Conservation (phyloP, 1,139 yeast genomes). For the Geotrichum histeridarum region DNA sequence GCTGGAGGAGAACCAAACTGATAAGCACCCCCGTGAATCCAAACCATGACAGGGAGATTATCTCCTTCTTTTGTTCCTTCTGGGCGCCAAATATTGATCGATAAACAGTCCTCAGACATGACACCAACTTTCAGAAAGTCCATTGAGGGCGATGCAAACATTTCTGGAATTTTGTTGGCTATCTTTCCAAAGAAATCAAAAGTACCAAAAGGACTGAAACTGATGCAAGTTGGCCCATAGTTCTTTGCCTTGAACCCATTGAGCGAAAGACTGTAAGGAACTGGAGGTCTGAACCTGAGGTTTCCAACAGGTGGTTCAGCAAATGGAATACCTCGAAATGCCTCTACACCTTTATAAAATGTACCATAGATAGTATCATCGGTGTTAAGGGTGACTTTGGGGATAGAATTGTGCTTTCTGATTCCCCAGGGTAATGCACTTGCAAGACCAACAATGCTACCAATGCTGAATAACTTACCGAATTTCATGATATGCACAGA, state of each 20-base stretch:
- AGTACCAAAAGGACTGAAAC: constrained; percentile 3
- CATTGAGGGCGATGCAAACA: not conserved
- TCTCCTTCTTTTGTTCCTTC: constrained; percentile 8
- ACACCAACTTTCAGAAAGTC: constrained; percentile 10
- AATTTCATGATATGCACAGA: no score
- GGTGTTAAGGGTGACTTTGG: constrained; percentile 5
- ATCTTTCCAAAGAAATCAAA: not conserved
- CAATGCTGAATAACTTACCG: no score
- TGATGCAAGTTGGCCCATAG: constrained; percentile 9
- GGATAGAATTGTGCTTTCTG: not conserved
- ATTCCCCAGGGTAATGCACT: not conserved
- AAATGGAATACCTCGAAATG: constrained; percentile 20
- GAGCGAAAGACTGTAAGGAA: constrained; percentile 4
- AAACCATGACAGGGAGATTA: constrained; percentile 29
- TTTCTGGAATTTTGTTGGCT: not conserved
- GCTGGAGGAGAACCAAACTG: constrained; percentile 24
- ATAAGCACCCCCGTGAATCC: constrained; percentile 37
- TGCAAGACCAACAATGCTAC: not conserved
- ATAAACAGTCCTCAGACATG: constrained; percentile 28
- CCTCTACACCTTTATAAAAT: constrained; percentile 12
- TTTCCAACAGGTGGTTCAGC: constrained; percentile 20
- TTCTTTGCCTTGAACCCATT: constrained; percentile 10
- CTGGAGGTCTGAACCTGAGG: constrained; percentile 18
- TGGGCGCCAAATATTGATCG: constrained; percentile 25
- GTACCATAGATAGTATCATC: constrained; percentile 16